phyloP scores from a whole-genome alignment of 345 rosid species.

The sweet orange (Citrus sinensis) region DVS_A1.0 CM039165.1:38562501-38563000 shows the following conservation, averaged over 20 bases:
- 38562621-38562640: neutral
- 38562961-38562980: neutral
- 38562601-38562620: neutral
- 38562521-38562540: neutral
- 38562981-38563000: too few species aligned
- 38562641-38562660: neutral
- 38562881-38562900: neutral
- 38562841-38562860: too few species aligned
- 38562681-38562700: neutral
- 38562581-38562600: slow-evolving; percentile 4
- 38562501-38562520: neutral
- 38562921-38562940: neutral
- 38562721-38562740: neutral
- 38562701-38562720: neutral
- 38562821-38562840: too few species aligned
- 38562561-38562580: neutral
- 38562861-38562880: too few species aligned
- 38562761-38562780: neutral
- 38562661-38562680: neutral
- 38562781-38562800: neutral
- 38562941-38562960: neutral
- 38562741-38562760: neutral
- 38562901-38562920: neutral
- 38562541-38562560: neutral
- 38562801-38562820: neutral